A percentile compares a stretch with the other conserved stretches of the same genome.
These are phyloP conservation scores for Aurinia saxatilis DNA, from an alignment of 345 rosid genomes.

Conservation along the genomic window DNA sequence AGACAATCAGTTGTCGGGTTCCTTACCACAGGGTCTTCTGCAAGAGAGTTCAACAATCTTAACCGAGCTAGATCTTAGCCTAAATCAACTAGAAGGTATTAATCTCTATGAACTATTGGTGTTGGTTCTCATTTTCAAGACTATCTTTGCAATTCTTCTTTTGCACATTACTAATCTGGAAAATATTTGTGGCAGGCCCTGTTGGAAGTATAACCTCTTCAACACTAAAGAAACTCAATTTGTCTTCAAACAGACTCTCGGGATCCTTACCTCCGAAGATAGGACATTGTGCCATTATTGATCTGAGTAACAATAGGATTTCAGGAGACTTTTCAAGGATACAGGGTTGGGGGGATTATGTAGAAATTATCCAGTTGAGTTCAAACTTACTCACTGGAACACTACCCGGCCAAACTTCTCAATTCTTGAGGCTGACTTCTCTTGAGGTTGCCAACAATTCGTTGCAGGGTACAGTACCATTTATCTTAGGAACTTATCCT, in stretches of 20 bases:
- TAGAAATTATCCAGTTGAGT: constrained; percentile 64
- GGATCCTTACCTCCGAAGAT: constrained; percentile 57
- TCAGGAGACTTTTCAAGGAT: constrained; percentile 71
- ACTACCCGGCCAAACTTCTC: constrained; percentile 58
- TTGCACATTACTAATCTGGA: not conserved
- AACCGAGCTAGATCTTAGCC: constrained; percentile 81
- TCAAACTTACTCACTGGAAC: constrained; percentile 63
- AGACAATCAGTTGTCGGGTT: constrained; percentile 59
- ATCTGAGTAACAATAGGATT: constrained; percentile 63
- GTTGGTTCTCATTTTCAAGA: not conserved
- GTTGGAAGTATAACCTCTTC: constrained; percentile 63
- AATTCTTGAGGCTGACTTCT: constrained; percentile 62
- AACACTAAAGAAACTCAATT: constrained; percentile 65
- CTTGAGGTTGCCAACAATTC: constrained; percentile 57
- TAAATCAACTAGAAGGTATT: constrained; percentile 72
- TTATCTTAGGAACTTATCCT: constrained; percentile 51
- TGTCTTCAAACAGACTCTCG: constrained; percentile 67
- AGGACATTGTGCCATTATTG: constrained; percentile 66
- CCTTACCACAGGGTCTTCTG: constrained; percentile 55
- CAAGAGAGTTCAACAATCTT: constrained; percentile 72
- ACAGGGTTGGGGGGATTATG: constrained; percentile 72
- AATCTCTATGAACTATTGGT: not conserved
- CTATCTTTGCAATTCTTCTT: not conserved
- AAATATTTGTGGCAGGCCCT: constrained; percentile 51
- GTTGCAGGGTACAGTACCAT: constrained; percentile 59